Base-by-base conservation (phyloP, 2,329 filamentous ascomycete species). In the Epichloe sylvatica region DNA sequence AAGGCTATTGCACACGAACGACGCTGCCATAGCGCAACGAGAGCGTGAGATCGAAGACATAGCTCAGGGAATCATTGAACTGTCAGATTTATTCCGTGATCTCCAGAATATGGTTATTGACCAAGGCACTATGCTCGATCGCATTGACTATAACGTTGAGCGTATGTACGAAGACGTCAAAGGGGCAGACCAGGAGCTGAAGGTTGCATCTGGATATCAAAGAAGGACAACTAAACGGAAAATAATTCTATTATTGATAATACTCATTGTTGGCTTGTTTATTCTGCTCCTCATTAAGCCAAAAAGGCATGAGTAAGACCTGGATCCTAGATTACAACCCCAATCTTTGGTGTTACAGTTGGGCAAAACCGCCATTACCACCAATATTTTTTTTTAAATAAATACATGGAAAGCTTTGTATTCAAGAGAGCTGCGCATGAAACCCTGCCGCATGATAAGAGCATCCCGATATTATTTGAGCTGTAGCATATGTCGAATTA, bases 91-190 rank as follows among this genome's bases (percentile, higher is more conserved):
- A 46, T 98, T 98, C 71, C 87, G 94, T 54, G 92, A 98, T 60
- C 72, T 98, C 33, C 92, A 98, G 67, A 83, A 76, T 45, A 97
- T 98, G 90, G 88, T 94, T 58, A 90, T 94, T 56, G 86, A 92
- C 62, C 86, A 92, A 65, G 88, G 88, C 48, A 92, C 87, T 13
- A 86, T 94, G 77, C 75, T 95, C 21, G 90, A 94, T 66, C 83
- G 92, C 60, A 94, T 94, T 59, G 94, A 98, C 67, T 98, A 96
- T 70, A 98, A 98, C 60, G 89, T 98, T 48, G 92, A 98, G 69
- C 78, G 84, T 53, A 96, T 97, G 86, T 80, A 82, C n/a, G 83
- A 81, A 19, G 89, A 97, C 60, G 88, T 98, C 51, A 94, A 95
- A 64, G 86, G 77, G 19, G 92, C 92, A 3, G 87, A 95, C 54